Conservation (phyloP, 805 yeast species). For the Spathaspora passalidarum region DNA sequence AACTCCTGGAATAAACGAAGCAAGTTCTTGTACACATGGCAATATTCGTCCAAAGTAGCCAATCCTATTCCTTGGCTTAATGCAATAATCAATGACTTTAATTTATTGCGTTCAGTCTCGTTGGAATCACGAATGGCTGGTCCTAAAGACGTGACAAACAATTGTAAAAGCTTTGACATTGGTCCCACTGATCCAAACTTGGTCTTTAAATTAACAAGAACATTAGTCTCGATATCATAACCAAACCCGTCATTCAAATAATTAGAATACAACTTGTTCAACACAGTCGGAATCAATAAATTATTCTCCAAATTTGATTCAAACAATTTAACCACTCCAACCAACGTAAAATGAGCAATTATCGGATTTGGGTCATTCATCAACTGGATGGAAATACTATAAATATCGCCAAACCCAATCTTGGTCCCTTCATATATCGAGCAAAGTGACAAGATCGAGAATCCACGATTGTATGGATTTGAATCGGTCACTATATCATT, state of each 20-base stretch:
- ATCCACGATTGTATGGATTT: constrained; percentile 60
- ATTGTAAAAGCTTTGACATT: constrained; percentile 23
- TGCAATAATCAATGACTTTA: constrained; percentile 26
- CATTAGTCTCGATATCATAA: constrained; percentile 30
- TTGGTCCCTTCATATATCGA: constrained; percentile 25
- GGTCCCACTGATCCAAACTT: constrained; percentile 25
- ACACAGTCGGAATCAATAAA: constrained; percentile 39
- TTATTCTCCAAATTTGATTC: constrained; percentile 51
- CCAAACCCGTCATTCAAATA: constrained; percentile 36
- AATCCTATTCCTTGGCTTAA: constrained; percentile 33
- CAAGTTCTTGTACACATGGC: constrained; percentile 20
- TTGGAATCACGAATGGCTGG: constrained; percentile 30
- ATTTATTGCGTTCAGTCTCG: constrained; percentile 14
- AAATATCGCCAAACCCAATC: constrained; percentile 38
- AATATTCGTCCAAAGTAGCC: constrained; percentile 22
- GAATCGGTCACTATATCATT: constrained; percentile 64
- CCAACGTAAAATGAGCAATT: constrained; percentile 72
- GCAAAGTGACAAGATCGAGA: constrained; percentile 26
- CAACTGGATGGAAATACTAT: constrained; percentile 58
- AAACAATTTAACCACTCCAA: constrained; percentile 54
- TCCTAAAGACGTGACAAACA: constrained; percentile 34
- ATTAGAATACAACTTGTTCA: constrained; percentile 25
- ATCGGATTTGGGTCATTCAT: constrained; percentile 80
- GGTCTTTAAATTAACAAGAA: constrained; percentile 35
- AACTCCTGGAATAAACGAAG: constrained; percentile 33